These are phyloP conservation scores for Megacollybia marginata DNA, from an alignment of 768 basidiomycete species.

Conservation along the genomic window DNA sequence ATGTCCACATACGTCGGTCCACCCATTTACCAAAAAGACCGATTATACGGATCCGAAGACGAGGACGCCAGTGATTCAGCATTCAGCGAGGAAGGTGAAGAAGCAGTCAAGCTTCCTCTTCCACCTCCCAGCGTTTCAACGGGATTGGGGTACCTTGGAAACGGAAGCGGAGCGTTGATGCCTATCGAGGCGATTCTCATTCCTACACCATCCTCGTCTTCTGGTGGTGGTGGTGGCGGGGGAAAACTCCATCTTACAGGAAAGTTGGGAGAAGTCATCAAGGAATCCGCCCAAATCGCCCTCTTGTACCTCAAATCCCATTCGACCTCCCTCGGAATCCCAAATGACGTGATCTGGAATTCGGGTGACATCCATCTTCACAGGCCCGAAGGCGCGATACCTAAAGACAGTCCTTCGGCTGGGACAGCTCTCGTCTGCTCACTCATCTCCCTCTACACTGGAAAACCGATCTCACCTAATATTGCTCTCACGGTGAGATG, in stretches of 20 bases:
- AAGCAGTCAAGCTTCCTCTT: slow-evolving; percentile 18
- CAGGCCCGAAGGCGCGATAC: slow-evolving; percentile 92
- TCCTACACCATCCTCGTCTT: neutral
- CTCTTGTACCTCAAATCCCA: slow-evolving; percentile 90
- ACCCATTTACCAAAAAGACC: slow-evolving; percentile 89
- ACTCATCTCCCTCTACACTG: slow-evolving; percentile 87
- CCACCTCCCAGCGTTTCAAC: slow-evolving; percentile 93
- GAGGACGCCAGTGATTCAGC: neutral
- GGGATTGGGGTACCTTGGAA: slow-evolving; percentile 92
- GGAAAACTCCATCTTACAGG: slow-evolving; percentile 89
- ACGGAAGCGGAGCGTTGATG: slow-evolving; percentile 95
- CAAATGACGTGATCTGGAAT: slow-evolving; percentile 43
- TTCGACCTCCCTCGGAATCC: slow-evolving; percentile 85
- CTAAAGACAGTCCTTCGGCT: slow-evolving; percentile 95
- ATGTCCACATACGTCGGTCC: slow-evolving; percentile 97
- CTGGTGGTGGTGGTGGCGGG: slow-evolving; percentile 98
- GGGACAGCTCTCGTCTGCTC: slow-evolving; percentile 91
- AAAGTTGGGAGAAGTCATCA: slow-evolving; percentile 96
- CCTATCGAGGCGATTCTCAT: slow-evolving; percentile 76
- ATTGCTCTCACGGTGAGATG: slow-evolving; percentile 98
- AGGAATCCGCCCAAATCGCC: slow-evolving; percentile 93
- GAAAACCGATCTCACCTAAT: slow-evolving; percentile 76
- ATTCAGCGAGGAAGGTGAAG: neutral
- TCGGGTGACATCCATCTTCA: slow-evolving; percentile 79
- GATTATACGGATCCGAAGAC: slow-evolving; percentile 57